Conservation (phyloP, 495 filamentous ascomycete genomes). For the Aspergillus bertholletiae region DNA sequence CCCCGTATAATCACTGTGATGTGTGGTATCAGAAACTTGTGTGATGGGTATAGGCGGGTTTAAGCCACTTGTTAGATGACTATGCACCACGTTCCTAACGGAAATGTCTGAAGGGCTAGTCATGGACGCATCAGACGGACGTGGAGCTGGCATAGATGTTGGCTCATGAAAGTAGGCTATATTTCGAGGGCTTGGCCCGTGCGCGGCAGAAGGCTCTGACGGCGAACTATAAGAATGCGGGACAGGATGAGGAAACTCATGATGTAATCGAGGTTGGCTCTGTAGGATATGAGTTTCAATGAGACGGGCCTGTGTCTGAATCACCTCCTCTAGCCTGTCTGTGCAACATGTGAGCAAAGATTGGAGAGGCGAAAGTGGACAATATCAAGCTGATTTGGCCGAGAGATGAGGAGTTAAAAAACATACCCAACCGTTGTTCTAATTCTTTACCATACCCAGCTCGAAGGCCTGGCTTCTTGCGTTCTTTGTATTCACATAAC, state of each 20-base stretch:
- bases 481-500: slow-evolving; percentile 76
- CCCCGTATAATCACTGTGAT: slow-evolving; percentile 34
- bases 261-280: slow-evolving; percentile 20
- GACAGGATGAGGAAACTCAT: slow-evolving; percentile 24
- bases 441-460: slow-evolving; percentile 87
- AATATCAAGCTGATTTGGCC: neutral
- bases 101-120: slow-evolving; percentile 38
- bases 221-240: slow-evolving; percentile 40
- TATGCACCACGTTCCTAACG: slow-evolving; percentile 24
- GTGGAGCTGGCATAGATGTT: slow-evolving; percentile 22
- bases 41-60: slow-evolving; percentile 21
- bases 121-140: slow-evolving; percentile 29
- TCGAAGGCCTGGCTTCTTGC: slow-evolving; percentile 79
- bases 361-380: neutral
- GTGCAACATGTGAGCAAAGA: slow-evolving; percentile 1
- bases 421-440: slow-evolving; percentile 66
- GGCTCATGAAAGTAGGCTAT: slow-evolving; percentile 38
- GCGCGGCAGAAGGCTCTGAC: slow-evolving; percentile 37
- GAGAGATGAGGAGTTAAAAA: neutral
- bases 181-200: slow-evolving; percentile 34
- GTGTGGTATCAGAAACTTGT: slow-evolving; percentile 16
- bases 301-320: slow-evolving; percentile 41
- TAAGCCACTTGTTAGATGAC: slow-evolving; percentile 20
- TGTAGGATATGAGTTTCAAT: slow-evolving; percentile 49
- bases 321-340: slow-evolving; percentile 50